phyloP scores from a whole-genome alignment of 352 stramenopile genomes.

The Nothophytophthora sp. region DNA sequence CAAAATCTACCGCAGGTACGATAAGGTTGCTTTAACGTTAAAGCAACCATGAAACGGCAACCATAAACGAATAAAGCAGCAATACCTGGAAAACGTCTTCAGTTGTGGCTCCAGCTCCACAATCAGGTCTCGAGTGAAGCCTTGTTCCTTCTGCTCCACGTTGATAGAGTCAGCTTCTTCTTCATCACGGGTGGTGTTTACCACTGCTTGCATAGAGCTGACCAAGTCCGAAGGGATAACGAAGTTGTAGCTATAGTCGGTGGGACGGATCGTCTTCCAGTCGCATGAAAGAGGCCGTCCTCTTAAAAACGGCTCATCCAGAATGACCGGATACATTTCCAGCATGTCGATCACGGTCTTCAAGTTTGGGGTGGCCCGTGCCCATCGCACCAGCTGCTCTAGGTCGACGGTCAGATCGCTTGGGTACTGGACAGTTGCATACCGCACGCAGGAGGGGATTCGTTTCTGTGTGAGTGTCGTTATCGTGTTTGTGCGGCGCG shows the following conservation, averaged over 20 bases:
- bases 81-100: conserved; percentile 10
- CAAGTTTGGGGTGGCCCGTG: background rate
- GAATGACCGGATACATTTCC: conserved; percentile 2
- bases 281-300: background rate
- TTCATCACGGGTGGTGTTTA: background rate
- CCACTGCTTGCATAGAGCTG: background rate
- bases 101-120: conserved; percentile 1
- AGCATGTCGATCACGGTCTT: conserved; percentile 6
- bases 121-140: background rate
- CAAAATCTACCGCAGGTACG: background rate
- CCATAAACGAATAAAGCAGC: no score
- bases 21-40: conserved; percentile 7
- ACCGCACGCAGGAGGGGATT: background rate
- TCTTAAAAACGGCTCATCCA: conserved; percentile 3
- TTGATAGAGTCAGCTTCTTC: background rate
- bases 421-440: background rate
- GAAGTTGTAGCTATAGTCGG: conserved; percentile 4
- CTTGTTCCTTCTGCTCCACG: conserved; percentile 3
- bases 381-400: conserved; percentile 2
- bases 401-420: conserved; percentile 1
- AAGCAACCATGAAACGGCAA: conserved; percentile 1
- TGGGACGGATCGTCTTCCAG: background rate
- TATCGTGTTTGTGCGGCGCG: background rate
- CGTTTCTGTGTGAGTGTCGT: background rate
- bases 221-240: conserved; percentile 2